Conservation (phyloP, 345 rosid genomes). For the Heritiera fomes region DNA sequence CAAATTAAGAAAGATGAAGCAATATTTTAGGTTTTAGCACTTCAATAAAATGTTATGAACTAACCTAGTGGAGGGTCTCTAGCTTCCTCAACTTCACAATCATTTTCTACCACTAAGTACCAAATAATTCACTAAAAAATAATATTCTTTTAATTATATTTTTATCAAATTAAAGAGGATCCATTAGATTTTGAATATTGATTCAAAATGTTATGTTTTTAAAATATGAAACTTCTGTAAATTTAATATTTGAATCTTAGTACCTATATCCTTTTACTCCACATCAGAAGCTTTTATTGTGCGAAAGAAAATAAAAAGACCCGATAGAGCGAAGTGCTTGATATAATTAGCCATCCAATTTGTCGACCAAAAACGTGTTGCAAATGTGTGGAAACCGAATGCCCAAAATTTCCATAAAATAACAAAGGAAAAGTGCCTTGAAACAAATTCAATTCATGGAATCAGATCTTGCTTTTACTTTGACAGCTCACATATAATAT, state of each 20-base stretch:
- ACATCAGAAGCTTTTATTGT: no score
- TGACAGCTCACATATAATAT: not conserved
- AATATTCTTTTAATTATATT: not conserved
- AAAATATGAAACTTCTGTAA: no score
- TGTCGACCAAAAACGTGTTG: constrained; percentile 15
- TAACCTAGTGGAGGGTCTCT: not conserved
- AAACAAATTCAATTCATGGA: not conserved
- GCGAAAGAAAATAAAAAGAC: not conserved
- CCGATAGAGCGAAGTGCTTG: not conserved
- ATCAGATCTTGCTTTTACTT: not conserved
- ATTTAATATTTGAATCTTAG: no score
- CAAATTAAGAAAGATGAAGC: not conserved
- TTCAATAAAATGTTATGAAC: not conserved
- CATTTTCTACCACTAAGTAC: not conserved
- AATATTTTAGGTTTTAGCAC: not conserved
- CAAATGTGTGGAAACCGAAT: not conserved
- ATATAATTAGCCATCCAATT: not conserved
- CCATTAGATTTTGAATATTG: no score
- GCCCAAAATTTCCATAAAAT: not conserved
- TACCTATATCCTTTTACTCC: no score
- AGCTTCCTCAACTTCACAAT: constrained; percentile 4
- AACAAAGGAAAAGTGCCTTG: not conserved
- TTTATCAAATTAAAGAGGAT: no score
- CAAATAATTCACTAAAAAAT: not conserved
- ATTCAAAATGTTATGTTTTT: no score